phyloP scores from a whole-genome alignment of 352 stramenopile genomes.

The Phytophthora melonis region DNA sequence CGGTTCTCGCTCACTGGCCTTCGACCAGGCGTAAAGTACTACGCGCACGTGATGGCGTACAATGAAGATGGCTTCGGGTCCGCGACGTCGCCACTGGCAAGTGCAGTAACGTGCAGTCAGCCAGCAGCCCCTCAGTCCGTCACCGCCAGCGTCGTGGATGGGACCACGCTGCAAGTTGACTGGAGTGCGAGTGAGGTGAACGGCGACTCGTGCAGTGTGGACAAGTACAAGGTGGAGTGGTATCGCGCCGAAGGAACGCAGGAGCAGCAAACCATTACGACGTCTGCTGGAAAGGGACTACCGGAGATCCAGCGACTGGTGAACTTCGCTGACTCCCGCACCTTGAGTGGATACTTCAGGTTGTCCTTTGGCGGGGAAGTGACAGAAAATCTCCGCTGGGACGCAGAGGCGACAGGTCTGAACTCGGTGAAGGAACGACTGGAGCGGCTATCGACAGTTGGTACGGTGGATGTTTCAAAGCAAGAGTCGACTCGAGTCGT shows the following conservation, averaged over 20 bases:
- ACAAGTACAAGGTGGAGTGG: conserved; percentile 81
- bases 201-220: conserved; percentile 44
- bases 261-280: conserved; percentile 84
- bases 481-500: conserved; percentile 56
- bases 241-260: conserved; percentile 62
- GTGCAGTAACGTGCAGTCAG: conserved; percentile 57
- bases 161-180: conserved; percentile 52
- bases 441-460: conserved; percentile 70
- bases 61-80: conserved; percentile 56
- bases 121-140: conserved; percentile 51
- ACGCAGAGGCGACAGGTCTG: conserved; percentile 59
- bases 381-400: conserved; percentile 76
- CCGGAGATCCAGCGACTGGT: conserved; percentile 72
- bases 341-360: conserved; percentile 73
- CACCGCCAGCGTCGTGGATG: conserved; percentile 54
- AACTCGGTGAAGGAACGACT: conserved; percentile 79
- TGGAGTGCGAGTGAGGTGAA: conserved; percentile 47
- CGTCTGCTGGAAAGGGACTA: conserved; percentile 69
- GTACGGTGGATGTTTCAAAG: conserved; percentile 66
- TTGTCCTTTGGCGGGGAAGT: conserved; percentile 65
- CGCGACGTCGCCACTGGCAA: conserved; percentile 66
- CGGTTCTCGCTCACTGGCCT: conserved; percentile 67
- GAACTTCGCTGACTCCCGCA: conserved; percentile 66
- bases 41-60: conserved; percentile 84
- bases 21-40: conserved; percentile 66